phyloP scores from a whole-genome alignment of 2,329 filamentous ascomycete genomes.

The Torrubiellomyces zombiae region DNA sequence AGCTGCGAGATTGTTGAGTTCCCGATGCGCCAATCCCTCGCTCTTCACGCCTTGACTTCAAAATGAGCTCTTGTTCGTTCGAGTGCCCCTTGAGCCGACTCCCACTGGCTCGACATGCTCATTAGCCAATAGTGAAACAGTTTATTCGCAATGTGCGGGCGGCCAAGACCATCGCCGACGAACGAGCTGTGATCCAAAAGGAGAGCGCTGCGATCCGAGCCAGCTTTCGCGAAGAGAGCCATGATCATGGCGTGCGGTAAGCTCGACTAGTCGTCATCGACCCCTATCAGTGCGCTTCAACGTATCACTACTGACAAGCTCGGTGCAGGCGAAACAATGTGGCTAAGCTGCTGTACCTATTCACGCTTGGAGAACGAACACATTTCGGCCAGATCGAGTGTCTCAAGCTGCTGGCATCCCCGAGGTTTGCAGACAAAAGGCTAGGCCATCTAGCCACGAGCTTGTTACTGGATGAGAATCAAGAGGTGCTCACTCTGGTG shows the following conservation, averaged over 20 bases:
- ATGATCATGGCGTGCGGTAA: constrained; percentile 79
- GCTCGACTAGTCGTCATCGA: constrained; percentile 8
- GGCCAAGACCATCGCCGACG: constrained; percentile 96
- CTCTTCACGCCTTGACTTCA: too few relatives aligned
- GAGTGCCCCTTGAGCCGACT: too few relatives aligned
- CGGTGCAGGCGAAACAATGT: constrained; percentile 81
- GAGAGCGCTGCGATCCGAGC: constrained; percentile 95
- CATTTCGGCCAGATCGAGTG: constrained; percentile 99
- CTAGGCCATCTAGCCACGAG: constrained; percentile 93
- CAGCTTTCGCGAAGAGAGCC: constrained; percentile 93
- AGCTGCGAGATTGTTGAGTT: too few relatives aligned
- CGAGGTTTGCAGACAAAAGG: constrained; percentile 94
- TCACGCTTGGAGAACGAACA: constrained; percentile 90
- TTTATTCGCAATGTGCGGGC: constrained; percentile 99
- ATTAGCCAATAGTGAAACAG: constrained; percentile 63
- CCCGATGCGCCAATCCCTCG: too few relatives aligned
- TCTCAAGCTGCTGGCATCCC: constrained; percentile 88
- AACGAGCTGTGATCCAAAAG: constrained; percentile 95
- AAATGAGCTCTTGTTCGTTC: constrained; percentile 28
- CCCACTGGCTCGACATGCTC: constrained; percentile 3
- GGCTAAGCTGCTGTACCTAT: constrained; percentile 93
- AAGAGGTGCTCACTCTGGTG: constrained; percentile 91
- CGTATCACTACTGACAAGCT: background rate
- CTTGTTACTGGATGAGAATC: constrained; percentile 90
- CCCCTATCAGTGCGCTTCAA: background rate